Percentiles rank a stretch among this genome's conserved stretches.
Evolutionary conservation across 148 eudicot species (phyloP).

Genomic region (Nyssa sinensis): DNA sequence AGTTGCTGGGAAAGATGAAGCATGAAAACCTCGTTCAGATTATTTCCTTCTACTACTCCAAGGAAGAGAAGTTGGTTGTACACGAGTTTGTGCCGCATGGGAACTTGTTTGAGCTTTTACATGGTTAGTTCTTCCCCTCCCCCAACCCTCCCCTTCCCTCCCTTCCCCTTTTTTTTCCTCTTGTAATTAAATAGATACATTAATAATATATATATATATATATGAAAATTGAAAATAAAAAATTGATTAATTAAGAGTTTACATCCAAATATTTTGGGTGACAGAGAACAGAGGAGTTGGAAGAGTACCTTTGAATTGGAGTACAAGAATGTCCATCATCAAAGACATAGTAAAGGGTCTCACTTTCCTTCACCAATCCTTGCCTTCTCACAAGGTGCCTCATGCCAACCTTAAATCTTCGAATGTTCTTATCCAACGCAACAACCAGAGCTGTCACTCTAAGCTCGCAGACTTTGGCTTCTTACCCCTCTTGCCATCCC

Average conservation of each 20-base stretch:
- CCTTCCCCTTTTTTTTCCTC: neutral
- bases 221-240: neutral
- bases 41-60: conserved; percentile 32
- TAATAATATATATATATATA: too few species aligned
- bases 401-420: conserved; percentile 59
- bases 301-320: conserved; percentile 41
- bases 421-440: conserved; percentile 32
- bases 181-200: too few species aligned
- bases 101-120: conserved; percentile 39
- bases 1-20: conserved; percentile 34
- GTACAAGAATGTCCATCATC: conserved; percentile 39
- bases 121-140: conserved; percentile 30
- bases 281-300: conserved; percentile 41
- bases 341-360: conserved; percentile 40
- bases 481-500: conserved; percentile 29
- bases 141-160: neutral
- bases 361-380: conserved; percentile 28
- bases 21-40: conserved; percentile 42
- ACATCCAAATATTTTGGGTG: neutral
- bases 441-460: conserved; percentile 15
- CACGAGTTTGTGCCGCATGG: conserved; percentile 39
- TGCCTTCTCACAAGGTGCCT: conserved; percentile 31
- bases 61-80: conserved; percentile 42
- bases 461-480: conserved; percentile 47
- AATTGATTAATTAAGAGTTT: neutral